Evolutionary conservation across 345 rosid genomes (phyloP).

Genomic region (Atalantia buxifolia): DNA sequence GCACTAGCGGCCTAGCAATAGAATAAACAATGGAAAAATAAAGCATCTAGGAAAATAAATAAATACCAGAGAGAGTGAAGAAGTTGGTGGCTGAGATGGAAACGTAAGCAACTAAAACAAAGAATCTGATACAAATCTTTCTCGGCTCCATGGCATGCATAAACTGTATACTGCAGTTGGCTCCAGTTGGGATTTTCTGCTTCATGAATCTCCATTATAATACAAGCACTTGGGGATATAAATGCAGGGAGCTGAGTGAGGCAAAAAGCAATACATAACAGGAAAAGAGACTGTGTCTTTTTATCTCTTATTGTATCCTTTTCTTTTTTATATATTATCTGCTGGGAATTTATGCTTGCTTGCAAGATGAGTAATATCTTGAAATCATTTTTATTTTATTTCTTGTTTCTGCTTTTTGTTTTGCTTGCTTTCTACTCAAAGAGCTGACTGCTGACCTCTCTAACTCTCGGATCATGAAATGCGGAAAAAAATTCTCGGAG

Average conservation of each 20-base stretch:
- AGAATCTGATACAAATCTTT: background rate
- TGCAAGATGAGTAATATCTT: conserved; percentile 24
- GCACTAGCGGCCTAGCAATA: background rate
- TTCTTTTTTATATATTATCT: background rate
- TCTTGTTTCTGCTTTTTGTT: conserved; percentile 9
- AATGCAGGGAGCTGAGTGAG: background rate
- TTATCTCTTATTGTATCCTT: background rate
- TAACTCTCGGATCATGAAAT: background rate
- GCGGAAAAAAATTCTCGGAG: too few species aligned
- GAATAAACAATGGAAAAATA: background rate
- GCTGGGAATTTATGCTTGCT: conserved; percentile 39
- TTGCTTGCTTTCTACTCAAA: conserved; percentile 41
- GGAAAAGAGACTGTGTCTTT: background rate
- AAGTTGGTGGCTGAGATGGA: conserved; percentile 10
- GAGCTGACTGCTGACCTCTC: background rate
- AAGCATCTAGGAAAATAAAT: background rate
- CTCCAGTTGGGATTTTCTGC: background rate
- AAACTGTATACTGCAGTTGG: background rate
- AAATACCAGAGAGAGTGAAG: conserved; percentile 23
- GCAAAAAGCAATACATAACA: background rate
- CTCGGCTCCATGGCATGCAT: conserved; percentile 16
- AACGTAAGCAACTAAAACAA: background rate
- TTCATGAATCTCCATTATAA: background rate
- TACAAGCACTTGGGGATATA: background rate
- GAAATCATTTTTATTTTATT: background rate